Evolutionary conservation across 306 rosid species (phyloP), one percentile per base, ranked within the genome.

Genomic region (Rosa rugosa): DNA sequence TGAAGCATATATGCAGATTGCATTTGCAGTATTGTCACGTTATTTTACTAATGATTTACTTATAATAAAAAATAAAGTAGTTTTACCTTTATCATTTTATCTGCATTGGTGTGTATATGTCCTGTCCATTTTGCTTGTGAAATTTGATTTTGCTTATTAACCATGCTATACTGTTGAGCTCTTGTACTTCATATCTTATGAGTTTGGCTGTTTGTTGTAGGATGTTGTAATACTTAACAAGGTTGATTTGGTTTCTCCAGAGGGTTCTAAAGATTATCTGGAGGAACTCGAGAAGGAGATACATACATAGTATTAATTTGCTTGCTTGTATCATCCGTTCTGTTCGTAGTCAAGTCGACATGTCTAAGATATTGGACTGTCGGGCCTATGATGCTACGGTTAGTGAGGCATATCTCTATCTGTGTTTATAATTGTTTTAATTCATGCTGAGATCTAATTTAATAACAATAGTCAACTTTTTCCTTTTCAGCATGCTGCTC

Each of bases 211-310:
- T 79, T 77, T 87, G 79, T 81, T 88, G 83, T 87, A 92, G 99
- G 99, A 92, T 80, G 87, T 89, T 84, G 79, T 91, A 84, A 88
- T 92, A 87, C 98, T 95, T 87, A 95, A 92, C 89, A 95, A 95
- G 91, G 96, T 92, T 86, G 99, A 95, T 89, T 88, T 95, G 94
- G 94, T 91, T 80, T 86, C 97, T 87, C 85, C 89, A 77, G 95
- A 91, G 77, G 86, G 86, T 49, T 84, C 89, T 75, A 90, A 73
- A 56, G 83, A 77, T 80, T 79, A 75, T 82, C 80, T 91, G 85
- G 86, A 91, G 85, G 90, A 91, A 83, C 90, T 95, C 27, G 96
- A 90, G 84, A 91, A 84, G 80, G 99, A 92, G 82, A n/a, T n/a
- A n/a, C n/a, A 92, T 95, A 78, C 92, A 77, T 85, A 87, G 82